These are phyloP conservation scores for Tubosaeta brunneosetosa DNA, from an alignment of 768 basidiomycete species.

Conservation along the genomic window DNA sequence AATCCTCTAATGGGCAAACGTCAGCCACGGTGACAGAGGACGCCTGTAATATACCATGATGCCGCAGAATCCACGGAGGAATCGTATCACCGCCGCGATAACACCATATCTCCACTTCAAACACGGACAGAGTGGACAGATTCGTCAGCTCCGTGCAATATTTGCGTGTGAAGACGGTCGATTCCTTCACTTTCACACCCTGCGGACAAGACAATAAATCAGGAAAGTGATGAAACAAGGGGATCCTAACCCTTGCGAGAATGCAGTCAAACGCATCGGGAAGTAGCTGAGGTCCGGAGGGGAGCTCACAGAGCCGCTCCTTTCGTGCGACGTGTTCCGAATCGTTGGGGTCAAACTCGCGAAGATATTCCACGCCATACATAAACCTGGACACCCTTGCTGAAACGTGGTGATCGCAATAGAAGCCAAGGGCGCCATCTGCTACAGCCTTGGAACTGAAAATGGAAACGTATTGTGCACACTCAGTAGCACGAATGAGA, in stretches of 20 bases:
- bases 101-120: slow-evolving; percentile 84
- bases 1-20: slow-evolving; percentile 45
- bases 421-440: slow-evolving; percentile 80
- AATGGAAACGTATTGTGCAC: slow-evolving; percentile 5
- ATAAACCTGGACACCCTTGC: slow-evolving; percentile 76
- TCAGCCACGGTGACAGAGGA: slow-evolving; percentile 1
- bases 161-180: slow-evolving; percentile 75
- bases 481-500: background rate
- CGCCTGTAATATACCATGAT: slow-evolving; percentile 31
- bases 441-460: slow-evolving; percentile 81
- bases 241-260: slow-evolving; percentile 52
- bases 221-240: background rate
- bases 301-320: slow-evolving; percentile 66
- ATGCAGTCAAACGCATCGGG: slow-evolving; percentile 84
- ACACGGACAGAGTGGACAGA: slow-evolving; percentile 68
- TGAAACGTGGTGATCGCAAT: slow-evolving; percentile 80
- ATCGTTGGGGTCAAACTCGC: slow-evolving; percentile 61
- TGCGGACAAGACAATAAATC: slow-evolving; percentile 25
- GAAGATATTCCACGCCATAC: slow-evolving; percentile 78
- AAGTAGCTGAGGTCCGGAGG: slow-evolving; percentile 71
- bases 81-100: slow-evolving; percentile 68
- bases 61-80: slow-evolving; percentile 70
- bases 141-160: slow-evolving; percentile 80
- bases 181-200: slow-evolving; percentile 75
- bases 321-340: slow-evolving; percentile 61